Base-by-base conservation (phyloP, 1,284 basidiomycete genomes). In the Takashimella koratensis region DNA sequence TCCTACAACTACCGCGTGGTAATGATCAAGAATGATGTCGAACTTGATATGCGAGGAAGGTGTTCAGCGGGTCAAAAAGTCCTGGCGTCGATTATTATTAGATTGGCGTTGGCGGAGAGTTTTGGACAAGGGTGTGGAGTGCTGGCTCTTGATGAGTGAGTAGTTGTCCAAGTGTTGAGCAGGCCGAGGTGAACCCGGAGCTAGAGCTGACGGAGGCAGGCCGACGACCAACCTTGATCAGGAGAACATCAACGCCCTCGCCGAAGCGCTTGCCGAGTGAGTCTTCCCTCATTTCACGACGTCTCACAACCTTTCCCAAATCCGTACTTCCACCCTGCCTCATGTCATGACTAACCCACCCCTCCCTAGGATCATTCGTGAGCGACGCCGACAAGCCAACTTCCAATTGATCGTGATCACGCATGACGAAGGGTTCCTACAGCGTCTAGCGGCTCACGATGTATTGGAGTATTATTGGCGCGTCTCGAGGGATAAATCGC, bases 1-100 rank as follows among this genome's bases (percentile, higher is more conserved):
- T 90, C 92, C n/a, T 98, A 99, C 81, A 98, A 98, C 75, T 99
- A 99, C 76, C 83, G 96, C 54, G 96, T 96, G 47, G 93, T 96
- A 60, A 98, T 98, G 95, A 89, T 88, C 57, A 98, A 98, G 78
- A 94, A 98, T 71, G 87, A 92, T 67, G 93, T 97, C 42, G 95
- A 98, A 76, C 94, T 99, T 86, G 95, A 99, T 74, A 99, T 99
- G 95, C 86, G 95, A 56, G 96, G 96, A 24, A 85, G 96, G 57
- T 99, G 96, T 76, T 94, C 90, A 20, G 96, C 96, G 0, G 96
- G 96, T 0, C 96, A 99, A 76, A 99, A 98, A 78, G 97, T 98
- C 81, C 79, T 98, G 54, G 96, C 96, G 24, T 96, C 91, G n/a
- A 98, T 98, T 74, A 93, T 98, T 71, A 98, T 99, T 66, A 85